phyloP scores from a whole-genome alignment of 1,284 basidiomycete genomes.

The Porogramme epimiltina region DNA sequence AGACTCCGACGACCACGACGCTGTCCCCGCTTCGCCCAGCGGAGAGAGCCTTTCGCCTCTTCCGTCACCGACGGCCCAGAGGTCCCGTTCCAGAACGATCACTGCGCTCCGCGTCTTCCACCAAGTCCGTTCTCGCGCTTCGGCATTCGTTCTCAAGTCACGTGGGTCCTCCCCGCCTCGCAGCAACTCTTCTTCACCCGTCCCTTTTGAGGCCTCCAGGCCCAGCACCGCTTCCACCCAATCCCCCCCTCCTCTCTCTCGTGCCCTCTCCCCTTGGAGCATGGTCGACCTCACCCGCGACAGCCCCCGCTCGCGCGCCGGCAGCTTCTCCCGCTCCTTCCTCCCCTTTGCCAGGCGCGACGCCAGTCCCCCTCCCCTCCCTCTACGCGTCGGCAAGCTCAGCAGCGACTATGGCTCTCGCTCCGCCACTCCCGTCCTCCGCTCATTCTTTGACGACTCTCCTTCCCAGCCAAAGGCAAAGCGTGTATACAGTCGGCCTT shows the following conservation, averaged over 20 bases:
- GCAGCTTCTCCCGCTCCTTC: slow-evolving; percentile 18
- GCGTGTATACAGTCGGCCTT: slow-evolving; percentile 21
- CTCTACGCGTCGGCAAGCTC: slow-evolving; percentile 2
- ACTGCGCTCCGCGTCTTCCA: slow-evolving; percentile 25
- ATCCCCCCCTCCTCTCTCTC: slow-evolving; percentile 15
- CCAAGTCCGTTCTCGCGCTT: slow-evolving; percentile 30
- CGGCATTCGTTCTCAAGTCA: slow-evolving; percentile 29
- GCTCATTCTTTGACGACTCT: slow-evolving; percentile 22
- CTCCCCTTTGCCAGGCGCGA: slow-evolving; percentile 16
- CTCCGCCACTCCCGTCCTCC: slow-evolving; percentile 11
- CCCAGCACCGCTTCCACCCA: slow-evolving; percentile 25
- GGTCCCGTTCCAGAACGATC: slow-evolving; percentile 24
- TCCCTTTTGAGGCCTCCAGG: slow-evolving; percentile 19
- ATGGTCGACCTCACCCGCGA: slow-evolving; percentile 22
- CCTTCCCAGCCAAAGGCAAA: slow-evolving; percentile 7
- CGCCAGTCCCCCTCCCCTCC: slow-evolving; percentile 13
- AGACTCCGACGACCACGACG: slow-evolving; percentile 14
- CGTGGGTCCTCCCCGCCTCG: slow-evolving; percentile 17
- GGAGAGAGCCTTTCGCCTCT: slow-evolving; percentile 8
- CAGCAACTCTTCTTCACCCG: slow-evolving; percentile 8
- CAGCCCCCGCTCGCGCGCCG: slow-evolving; percentile 20
- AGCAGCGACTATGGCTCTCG: slow-evolving; percentile 1
- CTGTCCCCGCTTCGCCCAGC: slow-evolving; percentile 1
- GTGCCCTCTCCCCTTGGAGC: slow-evolving; percentile 20
- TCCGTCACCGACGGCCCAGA: slow-evolving; percentile 7